Evolutionary conservation across 169 alveolate species (phyloP).

Genomic region (Plasmodium berghei): DNA sequence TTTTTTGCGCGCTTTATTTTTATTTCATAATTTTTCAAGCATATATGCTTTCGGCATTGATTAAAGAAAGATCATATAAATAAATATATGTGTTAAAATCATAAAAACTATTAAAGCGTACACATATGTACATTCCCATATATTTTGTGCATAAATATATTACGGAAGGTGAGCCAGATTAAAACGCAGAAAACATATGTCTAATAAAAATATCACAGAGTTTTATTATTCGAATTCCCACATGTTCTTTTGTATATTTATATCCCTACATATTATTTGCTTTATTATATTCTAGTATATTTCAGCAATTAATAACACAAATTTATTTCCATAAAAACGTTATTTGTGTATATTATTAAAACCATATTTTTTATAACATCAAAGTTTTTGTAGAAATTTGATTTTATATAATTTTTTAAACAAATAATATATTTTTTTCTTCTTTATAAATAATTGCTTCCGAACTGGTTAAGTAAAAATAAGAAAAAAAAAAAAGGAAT

Average conservation of each 20-base stretch:
- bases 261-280: not conserved
- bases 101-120: not conserved
- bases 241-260: not conserved
- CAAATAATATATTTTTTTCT: conserved; percentile 23
- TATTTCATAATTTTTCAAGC: not conserved
- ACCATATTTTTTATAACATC: conserved; percentile 12
- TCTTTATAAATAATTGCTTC: conserved; percentile 16
- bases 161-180: conserved; percentile 8
- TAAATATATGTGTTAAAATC: not conserved
- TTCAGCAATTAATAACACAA: conserved; percentile 19
- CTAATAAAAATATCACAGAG: conserved; percentile 14
- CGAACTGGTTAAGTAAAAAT: conserved; percentile 13
- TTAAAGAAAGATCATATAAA: not conserved
- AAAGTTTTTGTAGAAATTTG: conserved; percentile 29
- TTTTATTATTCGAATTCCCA: not conserved
- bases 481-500: conserved; percentile 14
- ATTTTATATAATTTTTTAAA: conserved; percentile 17
- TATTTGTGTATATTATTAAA: conserved; percentile 11
- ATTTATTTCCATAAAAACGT: conserved; percentile 8
- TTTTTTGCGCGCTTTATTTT: not conserved
- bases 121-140: conserved; percentile 12
- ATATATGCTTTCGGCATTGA: not conserved
- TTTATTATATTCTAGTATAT: conserved; percentile 15
- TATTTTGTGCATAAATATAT: conserved; percentile 2
- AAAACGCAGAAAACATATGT: conserved; percentile 1